Evolutionary conservation across 495 filamentous ascomycete species (phyloP).

Genomic region (Friedmanniomyces simplex): DNA sequence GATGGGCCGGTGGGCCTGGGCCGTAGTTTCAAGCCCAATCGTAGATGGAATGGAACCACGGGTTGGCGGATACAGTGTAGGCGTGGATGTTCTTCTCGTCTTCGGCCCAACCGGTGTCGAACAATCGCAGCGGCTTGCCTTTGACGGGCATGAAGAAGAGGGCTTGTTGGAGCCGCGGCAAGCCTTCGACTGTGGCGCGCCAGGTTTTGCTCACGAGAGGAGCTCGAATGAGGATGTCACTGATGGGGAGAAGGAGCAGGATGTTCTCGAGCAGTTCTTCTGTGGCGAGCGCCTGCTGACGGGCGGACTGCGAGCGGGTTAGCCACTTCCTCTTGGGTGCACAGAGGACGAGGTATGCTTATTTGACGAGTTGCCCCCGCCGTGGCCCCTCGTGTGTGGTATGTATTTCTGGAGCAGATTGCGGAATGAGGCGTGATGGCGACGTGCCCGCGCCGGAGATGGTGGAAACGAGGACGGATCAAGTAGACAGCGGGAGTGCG

Average conservation of each 20-base stretch:
- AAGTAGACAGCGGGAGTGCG: too few relatives aligned
- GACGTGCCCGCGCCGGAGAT: too few relatives aligned
- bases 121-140: neutral
- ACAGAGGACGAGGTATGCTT: too few relatives aligned
- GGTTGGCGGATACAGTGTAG: neutral
- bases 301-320: neutral
- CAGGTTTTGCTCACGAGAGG: neutral
- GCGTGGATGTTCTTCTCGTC: neutral
- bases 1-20: neutral
- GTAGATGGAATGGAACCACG: neutral
- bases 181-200: neutral
- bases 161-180: neutral
- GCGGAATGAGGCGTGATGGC: too few relatives aligned
- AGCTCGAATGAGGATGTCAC: neutral
- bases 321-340: too few relatives aligned
- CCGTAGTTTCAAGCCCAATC: neutral
- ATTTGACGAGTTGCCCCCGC: too few relatives aligned
- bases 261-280: neutral
- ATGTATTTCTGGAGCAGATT: too few relatives aligned
- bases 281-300: neutral
- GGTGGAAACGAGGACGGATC: too few relatives aligned
- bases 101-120: neutral
- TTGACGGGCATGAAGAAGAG: neutral
- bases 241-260: neutral
- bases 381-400: too few relatives aligned